phyloP scores from a whole-genome alignment of 495 filamentous ascomycete genomes.

The Pseudoneurospora amorphoporcata region DNA sequence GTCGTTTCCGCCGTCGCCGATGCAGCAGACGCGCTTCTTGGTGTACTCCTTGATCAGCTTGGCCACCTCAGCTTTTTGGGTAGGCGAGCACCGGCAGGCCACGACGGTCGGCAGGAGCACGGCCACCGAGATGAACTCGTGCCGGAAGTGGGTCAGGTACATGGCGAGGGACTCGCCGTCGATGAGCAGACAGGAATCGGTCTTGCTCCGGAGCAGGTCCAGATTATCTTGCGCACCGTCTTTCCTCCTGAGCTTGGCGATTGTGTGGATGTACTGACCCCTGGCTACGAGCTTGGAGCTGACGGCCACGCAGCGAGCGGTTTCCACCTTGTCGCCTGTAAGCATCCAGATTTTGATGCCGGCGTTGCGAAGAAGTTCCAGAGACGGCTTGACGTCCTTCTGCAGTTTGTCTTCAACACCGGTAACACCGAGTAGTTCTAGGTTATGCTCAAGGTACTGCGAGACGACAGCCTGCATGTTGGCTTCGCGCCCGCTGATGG shows the following conservation, averaged over 20 bases:
- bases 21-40: conserved; percentile 87
- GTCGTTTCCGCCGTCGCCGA: conserved; percentile 96
- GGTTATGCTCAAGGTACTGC: conserved; percentile 74
- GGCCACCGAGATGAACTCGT: conserved; percentile 78
- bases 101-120: conserved; percentile 86
- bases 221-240: conserved; percentile 75
- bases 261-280: conserved; percentile 92
- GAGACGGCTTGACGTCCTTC: conserved; percentile 83
- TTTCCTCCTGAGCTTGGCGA: conserved; percentile 70
- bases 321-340: conserved; percentile 98
- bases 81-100: conserved; percentile 93
- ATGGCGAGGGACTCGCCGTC: conserved; percentile 84
- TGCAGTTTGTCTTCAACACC: conserved; percentile 97
- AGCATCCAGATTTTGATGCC: conserved; percentile 99
- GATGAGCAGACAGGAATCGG: conserved; percentile 82
- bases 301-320: conserved; percentile 91
- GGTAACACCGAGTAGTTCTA: conserved; percentile 90
- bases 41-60: conserved; percentile 85
- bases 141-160: conserved; percentile 69
- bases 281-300: conserved; percentile 88
- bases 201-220: conserved; percentile 77
- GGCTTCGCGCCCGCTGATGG: conserved; percentile 66
- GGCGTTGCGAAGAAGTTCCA: conserved; percentile 92
- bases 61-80: conserved; percentile 92
- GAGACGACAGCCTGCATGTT: conserved; percentile 70